Conservation (phyloP, 176 grass and related monocot genomes). For the Triticum urartu region DNA sequence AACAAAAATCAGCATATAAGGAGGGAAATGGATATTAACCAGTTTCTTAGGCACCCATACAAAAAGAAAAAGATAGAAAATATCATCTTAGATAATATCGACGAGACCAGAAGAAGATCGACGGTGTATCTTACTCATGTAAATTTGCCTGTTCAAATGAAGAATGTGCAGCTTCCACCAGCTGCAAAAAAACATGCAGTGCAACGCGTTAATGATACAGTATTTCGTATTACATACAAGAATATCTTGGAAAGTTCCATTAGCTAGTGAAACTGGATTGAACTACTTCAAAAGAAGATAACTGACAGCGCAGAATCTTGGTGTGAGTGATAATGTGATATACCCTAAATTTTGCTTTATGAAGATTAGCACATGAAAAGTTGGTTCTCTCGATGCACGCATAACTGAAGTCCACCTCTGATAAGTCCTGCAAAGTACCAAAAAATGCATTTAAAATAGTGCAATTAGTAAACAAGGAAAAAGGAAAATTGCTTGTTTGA, state of each 20-base stretch:
- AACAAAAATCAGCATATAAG: background rate
- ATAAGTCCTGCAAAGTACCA: conserved; percentile 60
- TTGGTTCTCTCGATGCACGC: conserved; percentile 71
- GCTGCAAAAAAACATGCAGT: conserved; percentile 43
- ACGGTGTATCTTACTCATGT: conserved; percentile 87
- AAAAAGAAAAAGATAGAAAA: background rate
- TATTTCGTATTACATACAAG: conserved; percentile 1
- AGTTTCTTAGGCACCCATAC: background rate
- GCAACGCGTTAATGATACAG: conserved; percentile 13
- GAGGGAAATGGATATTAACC: conserved; percentile 12
- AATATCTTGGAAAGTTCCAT: background rate
- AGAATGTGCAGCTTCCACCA: conserved; percentile 61
- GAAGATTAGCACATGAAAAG: conserved; percentile 75
- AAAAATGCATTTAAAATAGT: background rate
- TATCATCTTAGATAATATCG: background rate
- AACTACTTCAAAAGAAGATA: background rate
- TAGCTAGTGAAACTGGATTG: background rate
- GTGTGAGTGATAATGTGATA: background rate
- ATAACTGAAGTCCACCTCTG: conserved; percentile 83
- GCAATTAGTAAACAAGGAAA: background rate
- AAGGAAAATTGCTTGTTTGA: background rate
- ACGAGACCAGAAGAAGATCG: conserved; percentile 29
- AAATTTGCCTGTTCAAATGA: conserved; percentile 65
- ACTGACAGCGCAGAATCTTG: background rate
- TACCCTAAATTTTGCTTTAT: conserved; percentile 94